A percentile compares a stretch with the other conserved stretches of the same genome.
phyloP scores from a whole-genome alignment of 768 basidiomycete species.

The Trametes meyenii region DNA sequence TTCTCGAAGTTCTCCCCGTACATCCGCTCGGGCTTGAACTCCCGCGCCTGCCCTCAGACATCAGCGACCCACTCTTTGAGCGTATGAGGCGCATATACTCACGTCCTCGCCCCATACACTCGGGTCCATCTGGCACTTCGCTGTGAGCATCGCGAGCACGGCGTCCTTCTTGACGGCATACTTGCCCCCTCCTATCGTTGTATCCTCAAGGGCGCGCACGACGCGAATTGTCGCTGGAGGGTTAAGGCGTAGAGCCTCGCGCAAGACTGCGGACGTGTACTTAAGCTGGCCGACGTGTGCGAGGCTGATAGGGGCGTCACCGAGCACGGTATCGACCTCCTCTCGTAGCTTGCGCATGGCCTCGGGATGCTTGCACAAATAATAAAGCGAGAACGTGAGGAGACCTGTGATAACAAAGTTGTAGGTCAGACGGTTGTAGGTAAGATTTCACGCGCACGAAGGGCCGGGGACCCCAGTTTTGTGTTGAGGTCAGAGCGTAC shows the following conservation, averaged over 20 bases:
- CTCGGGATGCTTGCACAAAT: conserved; percentile 47
- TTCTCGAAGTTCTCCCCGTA: conserved; percentile 52
- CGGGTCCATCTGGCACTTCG: conserved; percentile 43
- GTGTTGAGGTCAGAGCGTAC: conserved; percentile 14
- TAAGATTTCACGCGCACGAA: too few species aligned
- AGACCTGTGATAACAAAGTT: conserved; percentile 27
- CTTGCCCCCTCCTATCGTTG: conserved; percentile 42
- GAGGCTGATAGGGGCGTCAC: conserved; percentile 41
- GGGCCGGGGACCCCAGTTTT: too few species aligned
- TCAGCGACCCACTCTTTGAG: background rate
- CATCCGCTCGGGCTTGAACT: conserved; percentile 53
- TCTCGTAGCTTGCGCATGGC: conserved; percentile 47
- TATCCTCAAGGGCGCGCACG: conserved; percentile 41
- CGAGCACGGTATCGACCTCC: conserved; percentile 51
- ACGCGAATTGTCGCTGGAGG: conserved; percentile 42
- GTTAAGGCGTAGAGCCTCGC: conserved; percentile 40
- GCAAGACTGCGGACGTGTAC: conserved; percentile 46
- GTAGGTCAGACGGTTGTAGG: background rate
- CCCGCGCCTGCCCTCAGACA: conserved; percentile 31
- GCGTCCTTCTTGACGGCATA: conserved; percentile 41
- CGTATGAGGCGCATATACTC: conserved; percentile 21
- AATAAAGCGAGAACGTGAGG: conserved; percentile 47
- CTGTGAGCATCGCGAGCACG: conserved; percentile 34
- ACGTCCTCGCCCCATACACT: conserved; percentile 55
- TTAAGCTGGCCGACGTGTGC: conserved; percentile 46